Conservation (phyloP, 2,329 filamentous ascomycete genomes). For the Cytospora mali region DNA sequence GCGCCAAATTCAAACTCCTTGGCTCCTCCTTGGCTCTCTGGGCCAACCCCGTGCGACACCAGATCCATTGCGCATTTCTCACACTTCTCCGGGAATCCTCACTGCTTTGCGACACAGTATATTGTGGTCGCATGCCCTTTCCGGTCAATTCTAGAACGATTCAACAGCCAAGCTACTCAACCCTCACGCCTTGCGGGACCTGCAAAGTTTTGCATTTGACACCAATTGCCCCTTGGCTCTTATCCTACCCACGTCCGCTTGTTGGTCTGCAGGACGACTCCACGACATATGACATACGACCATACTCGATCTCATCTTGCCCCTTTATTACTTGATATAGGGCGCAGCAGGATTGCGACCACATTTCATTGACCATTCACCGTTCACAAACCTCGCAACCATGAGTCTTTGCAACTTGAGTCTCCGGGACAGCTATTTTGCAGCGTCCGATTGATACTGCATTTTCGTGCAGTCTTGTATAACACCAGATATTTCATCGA, state of each 20-base stretch:
- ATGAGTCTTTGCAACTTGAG: slow-evolving; percentile 17
- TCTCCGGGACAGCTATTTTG: slow-evolving; percentile 16
- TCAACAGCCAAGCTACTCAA: not conserved
- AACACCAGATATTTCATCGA: not conserved
- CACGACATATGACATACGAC: no score
- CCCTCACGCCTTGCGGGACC: not conserved
- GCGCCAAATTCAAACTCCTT: not conserved
- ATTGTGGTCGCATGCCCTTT: not conserved
- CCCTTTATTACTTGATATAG: not conserved
- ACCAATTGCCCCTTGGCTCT: not conserved
- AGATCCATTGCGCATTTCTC: slow-evolving; percentile 13
- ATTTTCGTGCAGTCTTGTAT: not conserved
- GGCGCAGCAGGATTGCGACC: not conserved
- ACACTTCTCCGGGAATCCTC: not conserved
- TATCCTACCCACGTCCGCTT: not conserved
- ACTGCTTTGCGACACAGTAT: slow-evolving; percentile 4
- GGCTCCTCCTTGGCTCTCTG: no score
- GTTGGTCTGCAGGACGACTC: not conserved
- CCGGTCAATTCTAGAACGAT: not conserved
- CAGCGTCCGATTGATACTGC: slow-evolving; percentile 14
- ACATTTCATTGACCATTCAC: not conserved
- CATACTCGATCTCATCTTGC: not conserved
- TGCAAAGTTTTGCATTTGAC: not conserved
- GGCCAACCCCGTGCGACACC: slow-evolving; percentile 11
- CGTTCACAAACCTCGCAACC: slow-evolving; percentile 8